Conservation (phyloP, 495 filamentous ascomycete species). For the Ramalina peruviana region DNA sequence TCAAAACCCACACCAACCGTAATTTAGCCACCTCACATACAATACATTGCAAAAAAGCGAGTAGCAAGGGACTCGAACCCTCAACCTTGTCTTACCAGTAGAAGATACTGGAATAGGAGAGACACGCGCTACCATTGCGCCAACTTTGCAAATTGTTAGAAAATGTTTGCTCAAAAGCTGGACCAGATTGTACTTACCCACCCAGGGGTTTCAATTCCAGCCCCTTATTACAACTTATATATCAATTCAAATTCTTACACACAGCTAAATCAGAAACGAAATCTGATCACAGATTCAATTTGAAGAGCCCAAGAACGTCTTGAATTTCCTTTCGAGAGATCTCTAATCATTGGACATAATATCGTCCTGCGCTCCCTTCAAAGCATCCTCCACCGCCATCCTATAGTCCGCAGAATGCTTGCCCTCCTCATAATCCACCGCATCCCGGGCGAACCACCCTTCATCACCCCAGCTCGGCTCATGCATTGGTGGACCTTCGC, state of each 20-base stretch:
- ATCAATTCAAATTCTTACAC: too few species aligned
- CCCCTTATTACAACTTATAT: too few species aligned
- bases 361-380: too few species aligned
- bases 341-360: too few species aligned
- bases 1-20: too few species aligned
- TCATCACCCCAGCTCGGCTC: constrained; percentile 16
- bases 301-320: too few species aligned
- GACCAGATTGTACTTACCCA: background rate
- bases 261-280: too few species aligned
- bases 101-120: constrained; percentile 20
- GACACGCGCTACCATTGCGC: constrained; percentile 30
- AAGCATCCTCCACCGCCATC: background rate
- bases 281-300: too few species aligned
- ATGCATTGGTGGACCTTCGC: constrained; percentile 9
- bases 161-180: too few species aligned
- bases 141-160: constrained; percentile 6
- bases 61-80: constrained; percentile 27
- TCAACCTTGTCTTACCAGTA: constrained; percentile 23
- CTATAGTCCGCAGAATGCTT: background rate
- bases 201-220: background rate
- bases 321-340: background rate
- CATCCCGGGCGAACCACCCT: constrained; percentile 8
- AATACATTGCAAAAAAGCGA: constrained; percentile 10
- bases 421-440: too few species aligned
- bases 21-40: background rate